These are phyloP conservation scores for Musa itinerans DNA, from an alignment of 176 grass and related monocot genomes.

Conservation along the genomic window DNA sequence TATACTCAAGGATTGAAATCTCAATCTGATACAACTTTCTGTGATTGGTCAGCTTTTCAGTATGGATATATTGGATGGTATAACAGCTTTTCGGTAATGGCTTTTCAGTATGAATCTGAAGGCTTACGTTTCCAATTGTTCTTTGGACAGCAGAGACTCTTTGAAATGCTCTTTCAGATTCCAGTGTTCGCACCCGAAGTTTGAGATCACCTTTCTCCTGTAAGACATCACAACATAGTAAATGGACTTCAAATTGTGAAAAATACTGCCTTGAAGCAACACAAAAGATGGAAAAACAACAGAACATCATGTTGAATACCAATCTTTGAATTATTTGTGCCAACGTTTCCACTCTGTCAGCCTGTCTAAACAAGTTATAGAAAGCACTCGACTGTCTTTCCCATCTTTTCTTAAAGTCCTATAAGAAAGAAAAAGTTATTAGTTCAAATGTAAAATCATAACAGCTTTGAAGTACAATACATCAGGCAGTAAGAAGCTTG, in stretches of 20 bases:
- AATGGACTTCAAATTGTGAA: background rate
- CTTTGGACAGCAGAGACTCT: slow-evolving; percentile 85
- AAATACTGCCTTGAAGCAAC: slow-evolving; percentile 8
- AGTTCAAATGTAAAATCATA: background rate
- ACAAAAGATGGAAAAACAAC: slow-evolving; percentile 11
- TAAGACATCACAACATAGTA: slow-evolving; percentile 21
- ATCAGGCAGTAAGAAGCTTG: slow-evolving; percentile 25
- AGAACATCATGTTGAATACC: slow-evolving; percentile 29
- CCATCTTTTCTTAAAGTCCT: slow-evolving; percentile 96
- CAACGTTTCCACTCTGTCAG: slow-evolving; percentile 95
- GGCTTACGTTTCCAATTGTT: slow-evolving; percentile 93
- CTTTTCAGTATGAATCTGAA: background rate
- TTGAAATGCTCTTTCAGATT: slow-evolving; percentile 96
- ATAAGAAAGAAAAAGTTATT: slow-evolving; percentile 12
- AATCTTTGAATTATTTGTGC: slow-evolving; percentile 77
- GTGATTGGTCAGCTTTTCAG: too few species aligned
- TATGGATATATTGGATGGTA: too few species aligned
- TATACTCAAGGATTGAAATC: too few species aligned
- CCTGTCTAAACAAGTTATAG: slow-evolving; percentile 91
- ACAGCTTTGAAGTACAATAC: slow-evolving; percentile 4
- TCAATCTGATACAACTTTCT: too few species aligned
- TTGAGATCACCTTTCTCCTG: slow-evolving; percentile 98
- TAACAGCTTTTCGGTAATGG: background rate
- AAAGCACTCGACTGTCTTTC: slow-evolving; percentile 89
- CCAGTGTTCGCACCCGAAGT: slow-evolving; percentile 84